Evolutionary conservation across 169 alveolate genomes (phyloP).

Genomic region (Plasmodium vivax): DNA sequence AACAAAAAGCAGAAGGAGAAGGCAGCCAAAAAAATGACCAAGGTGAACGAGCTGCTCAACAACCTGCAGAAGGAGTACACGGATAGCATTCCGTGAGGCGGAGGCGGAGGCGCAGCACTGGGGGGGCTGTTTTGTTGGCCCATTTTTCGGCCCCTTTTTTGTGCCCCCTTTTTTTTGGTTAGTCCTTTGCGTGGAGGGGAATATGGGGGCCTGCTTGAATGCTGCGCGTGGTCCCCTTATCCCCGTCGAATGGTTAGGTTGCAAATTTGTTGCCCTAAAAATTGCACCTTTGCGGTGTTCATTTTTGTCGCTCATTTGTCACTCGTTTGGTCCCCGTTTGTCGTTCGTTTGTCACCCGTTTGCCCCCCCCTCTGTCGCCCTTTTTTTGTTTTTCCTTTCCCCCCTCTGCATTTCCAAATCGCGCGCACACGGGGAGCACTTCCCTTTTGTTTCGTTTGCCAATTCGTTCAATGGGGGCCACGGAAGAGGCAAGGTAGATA

Average conservation of each 20-base stretch:
- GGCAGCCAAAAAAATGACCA: constrained; percentile 74
- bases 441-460: background rate
- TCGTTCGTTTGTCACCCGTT: background rate
- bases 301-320: background rate
- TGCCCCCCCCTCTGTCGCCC: background rate
- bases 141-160: background rate
- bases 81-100: constrained; percentile 38
- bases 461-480: background rate
- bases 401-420: background rate
- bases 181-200: background rate
- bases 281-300: background rate
- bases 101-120: background rate
- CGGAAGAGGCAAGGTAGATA: background rate
- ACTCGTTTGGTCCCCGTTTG: background rate
- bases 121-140: background rate
- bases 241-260: background rate
- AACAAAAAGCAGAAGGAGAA: constrained; percentile 74
- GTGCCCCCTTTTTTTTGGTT: background rate
- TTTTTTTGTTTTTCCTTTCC: background rate
- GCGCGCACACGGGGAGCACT: background rate
- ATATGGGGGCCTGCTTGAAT: background rate
- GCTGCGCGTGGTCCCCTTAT: background rate
- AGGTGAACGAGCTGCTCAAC: constrained; percentile 51
- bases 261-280: background rate
- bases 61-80: constrained; percentile 69